A percentile compares a stretch with the other conserved stretches of the same genome.
phyloP scores from a whole-genome alignment of 1,284 basidiomycete genomes.

The Trichosporon ovoides region DNA sequence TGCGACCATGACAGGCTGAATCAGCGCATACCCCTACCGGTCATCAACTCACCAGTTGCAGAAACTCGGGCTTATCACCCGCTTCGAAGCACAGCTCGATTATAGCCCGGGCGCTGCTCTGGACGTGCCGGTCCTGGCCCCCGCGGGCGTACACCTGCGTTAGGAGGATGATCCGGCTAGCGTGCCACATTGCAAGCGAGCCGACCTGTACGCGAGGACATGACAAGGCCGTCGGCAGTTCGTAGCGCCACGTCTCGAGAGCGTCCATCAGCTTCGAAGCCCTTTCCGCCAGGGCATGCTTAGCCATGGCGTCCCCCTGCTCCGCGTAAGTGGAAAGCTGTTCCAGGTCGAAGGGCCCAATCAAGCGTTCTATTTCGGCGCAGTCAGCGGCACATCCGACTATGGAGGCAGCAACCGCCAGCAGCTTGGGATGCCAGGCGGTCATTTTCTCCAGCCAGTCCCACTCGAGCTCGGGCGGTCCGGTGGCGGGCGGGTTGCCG shows the following conservation, averaged over 20 bases:
- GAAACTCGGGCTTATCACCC: conserved; percentile 33
- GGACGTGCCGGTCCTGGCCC: conserved; percentile 19
- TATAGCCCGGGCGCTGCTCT: conserved; percentile 23
- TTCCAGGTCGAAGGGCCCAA: not conserved
- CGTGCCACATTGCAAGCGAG: conserved; percentile 32
- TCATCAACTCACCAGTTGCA: conserved; percentile 33
- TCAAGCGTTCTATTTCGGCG: not conserved
- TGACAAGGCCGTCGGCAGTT: not conserved
- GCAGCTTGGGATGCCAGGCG: not conserved
- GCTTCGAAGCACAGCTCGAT: conserved; percentile 26
- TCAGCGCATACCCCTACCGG: not conserved
- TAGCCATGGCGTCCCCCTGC: not conserved
- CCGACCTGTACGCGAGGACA: conserved; percentile 22
- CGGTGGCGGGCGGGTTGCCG: not conserved
- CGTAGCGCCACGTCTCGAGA: conserved; percentile 3
- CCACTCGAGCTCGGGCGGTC: not conserved
- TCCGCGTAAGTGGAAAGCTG: no score
- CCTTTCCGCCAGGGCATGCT: not conserved
- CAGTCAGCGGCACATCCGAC: not conserved
- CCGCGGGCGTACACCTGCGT: conserved; percentile 19
- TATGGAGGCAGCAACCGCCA: not conserved
- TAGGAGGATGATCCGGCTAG: conserved; percentile 24
- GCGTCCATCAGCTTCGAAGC: not conserved
- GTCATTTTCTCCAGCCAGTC: conserved; percentile 7
- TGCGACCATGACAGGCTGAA: conserved; percentile 28